A percentile compares a stretch with the other conserved stretches of the same genome.
phyloP scores from a whole-genome alignment of 78 protist genomes.

The Goniomonas avonlea region DNA sequence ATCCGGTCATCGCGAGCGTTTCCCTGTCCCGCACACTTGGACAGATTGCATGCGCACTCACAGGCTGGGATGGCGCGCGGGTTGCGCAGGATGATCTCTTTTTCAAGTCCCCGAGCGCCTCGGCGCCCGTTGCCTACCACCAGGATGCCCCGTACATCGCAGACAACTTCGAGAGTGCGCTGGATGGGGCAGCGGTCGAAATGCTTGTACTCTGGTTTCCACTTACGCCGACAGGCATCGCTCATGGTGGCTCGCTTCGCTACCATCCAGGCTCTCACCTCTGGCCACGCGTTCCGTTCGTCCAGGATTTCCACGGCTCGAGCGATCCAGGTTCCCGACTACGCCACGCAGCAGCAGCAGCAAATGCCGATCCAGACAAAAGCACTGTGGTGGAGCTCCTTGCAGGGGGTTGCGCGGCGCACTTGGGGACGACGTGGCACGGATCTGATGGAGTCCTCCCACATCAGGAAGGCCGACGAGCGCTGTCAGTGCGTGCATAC shows the following conservation, averaged over 20 bases:
- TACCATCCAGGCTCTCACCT: slow-evolving; percentile 17
- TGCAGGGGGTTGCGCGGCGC: too few relatives aligned
- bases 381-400: too few relatives aligned
- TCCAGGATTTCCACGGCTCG: too few relatives aligned
- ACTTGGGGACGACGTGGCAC: too few relatives aligned
- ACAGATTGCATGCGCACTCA: neutral
- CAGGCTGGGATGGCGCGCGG: neutral
- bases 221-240: neutral
- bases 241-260: neutral
- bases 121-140: neutral
- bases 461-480: too few relatives aligned
- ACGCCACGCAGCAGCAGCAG: too few relatives aligned
- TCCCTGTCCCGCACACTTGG: neutral
- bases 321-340: too few relatives aligned
- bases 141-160: neutral
- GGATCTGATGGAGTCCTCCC: too few relatives aligned
- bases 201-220: slow-evolving; percentile 3
- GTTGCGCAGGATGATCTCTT: neutral
- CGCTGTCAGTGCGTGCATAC: too few relatives aligned
- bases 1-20: neutral
- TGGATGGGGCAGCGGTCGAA: too few relatives aligned
- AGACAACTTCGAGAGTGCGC: neutral
- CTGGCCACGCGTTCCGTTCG: too few relatives aligned
- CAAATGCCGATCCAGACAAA: too few relatives aligned
- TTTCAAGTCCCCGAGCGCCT: neutral